Conservation (phyloP, 2,329 filamentous ascomycete species). For the Sordariomycetes sp. region DNA sequence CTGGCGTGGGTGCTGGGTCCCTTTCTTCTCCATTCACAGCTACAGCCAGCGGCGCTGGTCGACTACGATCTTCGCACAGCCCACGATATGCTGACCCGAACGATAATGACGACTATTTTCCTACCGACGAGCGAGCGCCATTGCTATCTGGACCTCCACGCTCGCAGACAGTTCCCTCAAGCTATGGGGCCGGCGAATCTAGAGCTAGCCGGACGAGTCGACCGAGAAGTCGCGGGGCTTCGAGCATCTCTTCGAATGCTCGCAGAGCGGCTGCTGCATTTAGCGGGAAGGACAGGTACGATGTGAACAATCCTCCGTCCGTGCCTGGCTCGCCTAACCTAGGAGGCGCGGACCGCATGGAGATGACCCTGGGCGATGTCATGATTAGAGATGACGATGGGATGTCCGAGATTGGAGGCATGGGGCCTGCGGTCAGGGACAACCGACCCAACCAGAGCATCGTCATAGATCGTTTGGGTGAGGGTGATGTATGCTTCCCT, state of each 20-base stretch:
- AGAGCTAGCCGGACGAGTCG: slow-evolving; percentile 19
- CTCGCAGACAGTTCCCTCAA: slow-evolving; percentile 14
- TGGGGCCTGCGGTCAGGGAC: slow-evolving; percentile 13
- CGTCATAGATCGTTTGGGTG: slow-evolving; percentile 54
- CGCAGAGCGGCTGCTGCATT: slow-evolving; percentile 26
- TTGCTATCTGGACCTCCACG: slow-evolving; percentile 34
- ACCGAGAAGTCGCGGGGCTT: slow-evolving; percentile 33
- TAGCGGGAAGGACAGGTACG: slow-evolving; percentile 37
- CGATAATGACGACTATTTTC: slow-evolving; percentile 40
- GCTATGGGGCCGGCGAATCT: slow-evolving; percentile 34
- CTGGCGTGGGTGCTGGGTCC: slow-evolving; percentile 16
- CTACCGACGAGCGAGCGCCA: slow-evolving; percentile 42
- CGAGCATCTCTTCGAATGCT: slow-evolving; percentile 38
- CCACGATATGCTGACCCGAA: slow-evolving; percentile 22
- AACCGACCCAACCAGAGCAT: slow-evolving; percentile 17
- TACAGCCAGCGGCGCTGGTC: slow-evolving; percentile 17
- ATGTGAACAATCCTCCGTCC: slow-evolving; percentile 62
- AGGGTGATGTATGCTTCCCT: slow-evolving; percentile 91
- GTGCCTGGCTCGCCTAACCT: slow-evolving; percentile 53
- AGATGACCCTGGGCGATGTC: slow-evolving; percentile 56
- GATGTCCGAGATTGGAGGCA: slow-evolving; percentile 16
- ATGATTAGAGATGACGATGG: slow-evolving; percentile 54
- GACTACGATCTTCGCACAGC: slow-evolving; percentile 23
- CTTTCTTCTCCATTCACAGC: slow-evolving; percentile 21
- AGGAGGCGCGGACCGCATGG: slow-evolving; percentile 35